A percentile compares a stretch with the other conserved stretches of the same genome.
phyloP scores from a whole-genome alignment of 129 eudicot species.

The Flaveria linearis region DNA sequence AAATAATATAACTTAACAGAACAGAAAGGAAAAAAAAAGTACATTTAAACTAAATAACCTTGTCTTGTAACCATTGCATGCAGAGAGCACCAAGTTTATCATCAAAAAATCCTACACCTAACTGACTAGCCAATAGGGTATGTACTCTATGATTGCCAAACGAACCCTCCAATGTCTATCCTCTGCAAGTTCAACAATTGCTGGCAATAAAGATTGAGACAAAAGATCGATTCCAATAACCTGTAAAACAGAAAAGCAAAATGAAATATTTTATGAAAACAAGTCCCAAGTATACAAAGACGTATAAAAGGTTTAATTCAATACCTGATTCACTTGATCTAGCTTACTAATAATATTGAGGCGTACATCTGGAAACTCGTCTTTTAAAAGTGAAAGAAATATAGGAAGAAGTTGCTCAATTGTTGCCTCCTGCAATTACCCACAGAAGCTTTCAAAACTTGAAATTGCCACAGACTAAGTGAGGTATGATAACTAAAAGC shows the following conservation, averaged over 20 bases:
- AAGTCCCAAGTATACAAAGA: background rate
- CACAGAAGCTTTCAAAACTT: background rate
- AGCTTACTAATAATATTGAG: constrained; percentile 97
- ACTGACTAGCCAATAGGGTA: constrained; percentile 96
- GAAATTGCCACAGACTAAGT: background rate
- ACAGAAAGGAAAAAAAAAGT: background rate
- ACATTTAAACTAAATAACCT: constrained; percentile 45
- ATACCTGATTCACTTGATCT: constrained; percentile 99
- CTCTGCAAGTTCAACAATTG: constrained; percentile 99
- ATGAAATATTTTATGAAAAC: background rate
- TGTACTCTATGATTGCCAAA: constrained; percentile 95
- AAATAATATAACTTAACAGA: background rate
- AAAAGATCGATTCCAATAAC: constrained; percentile 94
- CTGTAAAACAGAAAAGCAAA: constrained; percentile 43
- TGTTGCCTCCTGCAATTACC: constrained; percentile 87
- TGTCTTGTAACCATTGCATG: constrained; percentile 99
- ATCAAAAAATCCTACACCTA: constrained; percentile 97
- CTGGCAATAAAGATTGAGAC: constrained; percentile 91
- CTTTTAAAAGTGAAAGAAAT: constrained; percentile 92
- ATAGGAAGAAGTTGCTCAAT: constrained; percentile 98
- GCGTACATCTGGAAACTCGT: constrained; percentile 98
- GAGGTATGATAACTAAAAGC: background rate
- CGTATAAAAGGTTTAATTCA: background rate
- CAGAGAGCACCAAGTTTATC: constrained; percentile 97
- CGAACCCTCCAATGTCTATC: constrained; percentile 99